Percentiles rank a stretch among this genome's conserved stretches.
These are phyloP conservation scores for Fusarium equiseti DNA, from an alignment of 2,329 filamentous ascomycete species.

Conservation along the genomic window DNA sequence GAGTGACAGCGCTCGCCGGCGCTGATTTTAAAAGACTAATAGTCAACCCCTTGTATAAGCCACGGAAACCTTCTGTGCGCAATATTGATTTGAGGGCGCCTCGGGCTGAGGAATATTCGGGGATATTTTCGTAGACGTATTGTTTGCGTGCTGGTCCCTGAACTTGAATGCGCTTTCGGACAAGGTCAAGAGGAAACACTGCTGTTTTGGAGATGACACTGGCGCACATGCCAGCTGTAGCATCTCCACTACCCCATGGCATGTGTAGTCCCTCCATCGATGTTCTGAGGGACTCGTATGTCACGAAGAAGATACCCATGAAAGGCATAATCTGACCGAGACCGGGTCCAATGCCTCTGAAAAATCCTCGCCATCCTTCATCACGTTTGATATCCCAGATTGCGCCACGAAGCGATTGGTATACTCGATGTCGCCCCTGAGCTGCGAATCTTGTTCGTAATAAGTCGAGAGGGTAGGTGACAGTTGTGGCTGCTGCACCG, in stretches of 20 bases:
- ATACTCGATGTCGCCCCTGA: constrained; percentile 85
- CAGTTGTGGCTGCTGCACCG: constrained; percentile 83
- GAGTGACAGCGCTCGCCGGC: constrained; percentile 90
- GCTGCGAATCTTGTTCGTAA: constrained; percentile 96
- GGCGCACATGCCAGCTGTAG: constrained; percentile 82
- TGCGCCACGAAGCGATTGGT: constrained; percentile 76
- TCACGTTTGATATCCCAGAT: constrained; percentile 77
- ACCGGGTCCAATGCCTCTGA: constrained; percentile 84
- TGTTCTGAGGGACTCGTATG: constrained; percentile 81
- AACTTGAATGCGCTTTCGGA: constrained; percentile 92
- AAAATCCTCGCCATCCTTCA: constrained; percentile 86
- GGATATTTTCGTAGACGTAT: constrained; percentile 90
- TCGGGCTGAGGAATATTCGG: constrained; percentile 78
- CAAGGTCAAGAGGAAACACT: constrained; percentile 92
- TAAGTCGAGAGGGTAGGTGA: constrained; percentile 93
- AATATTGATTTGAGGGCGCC: constrained; percentile 77
- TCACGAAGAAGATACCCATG: constrained; percentile 96
- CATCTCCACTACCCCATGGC: constrained; percentile 83
- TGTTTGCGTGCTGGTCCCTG: constrained; percentile 85
- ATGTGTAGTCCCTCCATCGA: constrained; percentile 67
- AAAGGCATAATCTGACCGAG: constrained; percentile 91
- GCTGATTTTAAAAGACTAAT: constrained; percentile 94
- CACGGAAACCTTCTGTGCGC: constrained; percentile 78
- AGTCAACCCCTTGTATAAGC: constrained; percentile 87
- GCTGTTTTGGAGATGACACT: constrained; percentile 87